Base-by-base conservation (phyloP, 2,329 filamentous ascomycete species). In the Pseudopyrenochaeta lycopersici region DNA sequence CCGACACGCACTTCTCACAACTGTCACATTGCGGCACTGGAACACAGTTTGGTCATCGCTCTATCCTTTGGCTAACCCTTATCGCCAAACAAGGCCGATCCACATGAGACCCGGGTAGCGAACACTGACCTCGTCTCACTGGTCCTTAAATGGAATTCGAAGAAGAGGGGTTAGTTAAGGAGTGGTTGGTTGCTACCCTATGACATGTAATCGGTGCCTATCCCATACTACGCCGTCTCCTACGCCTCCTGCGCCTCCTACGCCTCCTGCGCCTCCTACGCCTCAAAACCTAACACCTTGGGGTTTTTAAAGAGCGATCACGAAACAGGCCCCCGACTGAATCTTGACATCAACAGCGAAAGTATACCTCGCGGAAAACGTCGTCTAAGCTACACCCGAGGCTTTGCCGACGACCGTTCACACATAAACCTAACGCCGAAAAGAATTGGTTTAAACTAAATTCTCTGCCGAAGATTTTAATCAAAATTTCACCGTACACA, bases 221-320 rank as follows among this genome's bases (percentile, higher is more conserved):
- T 46, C 43, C 30, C 30, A n/a, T 21, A 17, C 31, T 15, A 33
- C 31, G 5, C 14, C 18, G 42, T 11, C 14, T 18, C 15, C 27
- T 33, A 21, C 23, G 23, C 23, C 23, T 27, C 23, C n/a, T n/a
- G n/a, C 41, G 41, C 41, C 41, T 31, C 41, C 41, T 44, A 18
- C n/a, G n/a, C n/a, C n/a, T n/a, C n/a, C n/a, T n/a, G n/a, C 41
- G 41, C 41, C 41, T 31, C 41, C 41, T 44, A 18, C 41, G 42
- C 41, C 41, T 32, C 4, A 33, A 35, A 17, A 33, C n/a, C 4
- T 11, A 33, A 33, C 31, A 33, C 11, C 31, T 5, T 4, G 5
- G 5, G 31, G 5, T 33, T 33, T 33, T 33, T 15, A 33, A 14
- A 33, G 5, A 33, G 31, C 4, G 31, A 33, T 33, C 31, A 33